phyloP scores from a whole-genome alignment of 1,284 basidiomycete genomes.

The Lentinus polychrous region DNA sequence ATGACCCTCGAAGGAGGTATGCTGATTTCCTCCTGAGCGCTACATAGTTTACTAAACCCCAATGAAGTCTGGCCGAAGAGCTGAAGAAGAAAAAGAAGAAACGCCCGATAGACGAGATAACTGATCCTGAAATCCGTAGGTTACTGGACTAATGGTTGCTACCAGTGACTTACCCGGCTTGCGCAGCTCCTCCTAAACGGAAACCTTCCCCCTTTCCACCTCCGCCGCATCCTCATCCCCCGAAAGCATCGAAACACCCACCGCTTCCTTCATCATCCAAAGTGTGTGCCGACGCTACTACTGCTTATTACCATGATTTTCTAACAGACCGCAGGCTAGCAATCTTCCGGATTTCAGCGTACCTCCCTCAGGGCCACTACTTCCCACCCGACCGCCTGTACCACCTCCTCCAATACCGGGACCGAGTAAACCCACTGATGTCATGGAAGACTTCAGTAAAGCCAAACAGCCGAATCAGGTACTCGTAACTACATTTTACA shows the following conservation, averaged over 20 bases:
- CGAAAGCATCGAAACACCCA: conserved; percentile 47
- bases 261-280: conserved; percentile 40
- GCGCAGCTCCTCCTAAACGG: conserved; percentile 41
- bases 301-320: not conserved
- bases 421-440: conserved; percentile 76
- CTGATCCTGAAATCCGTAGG: conserved; percentile 59
- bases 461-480: conserved; percentile 67
- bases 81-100: conserved; percentile 80
- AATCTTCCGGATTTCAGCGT: conserved; percentile 52
- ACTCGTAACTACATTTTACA: conserved; percentile 70
- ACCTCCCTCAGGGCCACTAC: conserved; percentile 41
- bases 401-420: conserved; percentile 66
- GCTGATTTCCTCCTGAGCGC: conserved; percentile 12
- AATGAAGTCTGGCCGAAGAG: conserved; percentile 34
- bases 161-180: not conserved
- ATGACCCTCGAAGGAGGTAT: conserved; percentile 37
- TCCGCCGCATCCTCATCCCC: conserved; percentile 28
- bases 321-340: conserved; percentile 24
- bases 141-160: conserved; percentile 3
- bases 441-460: conserved; percentile 83
- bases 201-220: conserved; percentile 47
- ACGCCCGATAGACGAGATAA: conserved; percentile 74
- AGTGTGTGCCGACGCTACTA: conserved; percentile 27
- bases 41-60: not conserved
- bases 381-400: conserved; percentile 61